Percentiles rank a stretch among this genome's conserved stretches.
Evolutionary conservation across 2,329 filamentous ascomycete species (phyloP).

Genomic region (Paraphoma sp.): DNA sequence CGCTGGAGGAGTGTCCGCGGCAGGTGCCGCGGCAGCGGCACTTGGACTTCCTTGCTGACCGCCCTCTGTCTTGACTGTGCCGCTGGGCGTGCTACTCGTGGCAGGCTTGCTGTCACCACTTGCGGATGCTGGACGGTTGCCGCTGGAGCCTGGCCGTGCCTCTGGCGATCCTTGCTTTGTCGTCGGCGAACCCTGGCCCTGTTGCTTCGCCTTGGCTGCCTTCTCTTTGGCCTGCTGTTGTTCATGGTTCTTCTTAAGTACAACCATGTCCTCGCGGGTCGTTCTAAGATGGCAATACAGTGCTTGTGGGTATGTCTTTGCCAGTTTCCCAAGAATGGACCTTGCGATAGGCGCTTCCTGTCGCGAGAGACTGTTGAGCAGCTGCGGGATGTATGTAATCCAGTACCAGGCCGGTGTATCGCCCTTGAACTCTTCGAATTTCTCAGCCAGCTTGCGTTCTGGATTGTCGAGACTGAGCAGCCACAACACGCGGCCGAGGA

Average conservation of each 20-base stretch:
- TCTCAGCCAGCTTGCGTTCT: constrained; percentile 79
- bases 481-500: constrained; percentile 94
- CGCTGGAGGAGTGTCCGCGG: constrained; percentile 28
- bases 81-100: constrained; percentile 50
- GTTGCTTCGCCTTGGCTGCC: constrained; percentile 64
- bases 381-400: constrained; percentile 98
- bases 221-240: constrained; percentile 65
- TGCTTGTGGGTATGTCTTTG: constrained; percentile 91
- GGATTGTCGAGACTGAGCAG: constrained; percentile 91
- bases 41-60: constrained; percentile 43
- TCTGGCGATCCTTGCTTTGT: constrained; percentile 48
- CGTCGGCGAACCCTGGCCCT: constrained; percentile 49
- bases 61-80: constrained; percentile 48
- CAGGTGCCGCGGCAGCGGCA: constrained; percentile 19
- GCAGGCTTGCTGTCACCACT: constrained; percentile 60
- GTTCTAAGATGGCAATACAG: constrained; percentile 95
- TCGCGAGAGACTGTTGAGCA: constrained; percentile 88
- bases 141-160: constrained; percentile 39
- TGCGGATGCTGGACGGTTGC: constrained; percentile 38
- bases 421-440: constrained; percentile 96
- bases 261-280: constrained; percentile 89
- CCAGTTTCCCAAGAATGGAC: constrained; percentile 87
- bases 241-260: constrained; percentile 87
- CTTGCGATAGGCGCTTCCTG: constrained; percentile 90
- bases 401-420: constrained; percentile 99